Conservation (phyloP, 2,329 filamentous ascomycete genomes). For the Cladosporium sp. region DNA sequence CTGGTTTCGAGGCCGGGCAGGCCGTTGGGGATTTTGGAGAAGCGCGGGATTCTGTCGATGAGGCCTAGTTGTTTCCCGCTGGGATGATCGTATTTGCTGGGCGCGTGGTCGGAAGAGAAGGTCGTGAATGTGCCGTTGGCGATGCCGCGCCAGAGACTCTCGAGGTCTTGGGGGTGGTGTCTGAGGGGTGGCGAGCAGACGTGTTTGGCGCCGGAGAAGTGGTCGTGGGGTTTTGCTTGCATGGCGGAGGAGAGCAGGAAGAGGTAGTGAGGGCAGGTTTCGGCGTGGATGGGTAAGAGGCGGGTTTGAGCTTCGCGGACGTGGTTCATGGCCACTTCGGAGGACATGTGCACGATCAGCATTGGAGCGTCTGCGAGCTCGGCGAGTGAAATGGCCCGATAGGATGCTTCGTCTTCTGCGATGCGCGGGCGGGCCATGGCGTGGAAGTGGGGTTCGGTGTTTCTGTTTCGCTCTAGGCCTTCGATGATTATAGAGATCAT, state of each 20-base stretch:
- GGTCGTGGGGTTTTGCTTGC: constrained; percentile 28
- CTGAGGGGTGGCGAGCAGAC: constrained; percentile 34
- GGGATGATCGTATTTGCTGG: constrained; percentile 36
- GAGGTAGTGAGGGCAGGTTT: constrained; percentile 37
- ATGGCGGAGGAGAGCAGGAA: constrained; percentile 32
- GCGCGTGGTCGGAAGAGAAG: constrained; percentile 35
- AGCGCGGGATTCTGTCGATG: constrained; percentile 32
- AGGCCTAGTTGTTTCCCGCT: constrained; percentile 37
- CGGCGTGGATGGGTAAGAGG: constrained; percentile 33
- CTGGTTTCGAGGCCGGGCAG: constrained; percentile 42
- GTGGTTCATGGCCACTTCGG: constrained; percentile 31
- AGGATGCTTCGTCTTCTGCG: constrained; percentile 47
- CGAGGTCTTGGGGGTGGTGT: constrained; percentile 30
- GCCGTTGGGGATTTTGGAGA: constrained; percentile 42
- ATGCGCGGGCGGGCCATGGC: constrained; percentile 42
- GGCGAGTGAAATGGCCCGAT: constrained; percentile 49
- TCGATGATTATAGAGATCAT: constrained; percentile 43
- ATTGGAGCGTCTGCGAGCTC: constrained; percentile 50
- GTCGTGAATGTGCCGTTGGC: constrained; percentile 34
- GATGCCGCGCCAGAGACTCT: constrained; percentile 32
- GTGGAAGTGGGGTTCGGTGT: constrained; percentile 44
- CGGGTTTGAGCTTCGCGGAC: constrained; percentile 33
- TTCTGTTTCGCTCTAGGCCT: constrained; percentile 37
- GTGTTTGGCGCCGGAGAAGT: constrained; percentile 34
- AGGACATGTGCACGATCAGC: constrained; percentile 51